Conservation (phyloP, 2,329 filamentous ascomycete species). For the Colletotrichum musicola region DNA sequence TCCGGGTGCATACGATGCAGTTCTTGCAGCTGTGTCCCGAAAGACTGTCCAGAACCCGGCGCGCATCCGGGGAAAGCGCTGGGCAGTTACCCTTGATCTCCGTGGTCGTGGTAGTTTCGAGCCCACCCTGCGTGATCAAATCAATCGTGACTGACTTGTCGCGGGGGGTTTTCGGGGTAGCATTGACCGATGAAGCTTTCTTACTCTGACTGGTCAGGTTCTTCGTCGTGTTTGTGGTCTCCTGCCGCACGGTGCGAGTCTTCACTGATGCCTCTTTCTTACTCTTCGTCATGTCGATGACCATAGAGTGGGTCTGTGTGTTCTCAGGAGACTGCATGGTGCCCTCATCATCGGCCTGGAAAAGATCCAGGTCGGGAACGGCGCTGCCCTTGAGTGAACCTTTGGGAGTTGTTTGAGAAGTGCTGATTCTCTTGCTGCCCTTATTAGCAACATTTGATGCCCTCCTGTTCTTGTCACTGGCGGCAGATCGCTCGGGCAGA, state of each 20-base stretch:
- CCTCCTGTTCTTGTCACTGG: constrained; percentile 42
- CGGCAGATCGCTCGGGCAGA: constrained; percentile 52
- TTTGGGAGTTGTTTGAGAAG: constrained; percentile 33
- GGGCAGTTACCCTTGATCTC: constrained; percentile 49
- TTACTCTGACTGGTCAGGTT: constrained; percentile 41
- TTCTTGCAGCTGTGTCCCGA: constrained; percentile 68
- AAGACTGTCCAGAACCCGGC: constrained; percentile 64
- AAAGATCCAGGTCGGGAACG: constrained; percentile 36
- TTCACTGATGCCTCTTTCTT: constrained; percentile 31
- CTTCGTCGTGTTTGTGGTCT: constrained; percentile 38
- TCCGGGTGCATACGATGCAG: constrained; percentile 69
- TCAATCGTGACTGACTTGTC: constrained; percentile 38
- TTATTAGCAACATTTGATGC: constrained; percentile 53
- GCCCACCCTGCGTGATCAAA: constrained; percentile 37
- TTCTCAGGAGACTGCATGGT: constrained; percentile 42
- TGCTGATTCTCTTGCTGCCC: constrained; percentile 56
- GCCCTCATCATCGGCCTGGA: constrained; percentile 41
- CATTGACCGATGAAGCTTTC: constrained; percentile 30
- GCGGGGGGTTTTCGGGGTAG: constrained; percentile 28
- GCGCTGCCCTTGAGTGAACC: constrained; percentile 35
- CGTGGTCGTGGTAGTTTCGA: constrained; percentile 32
- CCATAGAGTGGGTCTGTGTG: constrained; percentile 43
- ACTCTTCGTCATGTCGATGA: constrained; percentile 41
- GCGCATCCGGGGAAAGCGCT: constrained; percentile 65
- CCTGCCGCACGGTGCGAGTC: constrained; percentile 29